Evolutionary conservation across 2,329 filamentous ascomycete species (phyloP).

Genomic region (Xylariaceae sp.): DNA sequence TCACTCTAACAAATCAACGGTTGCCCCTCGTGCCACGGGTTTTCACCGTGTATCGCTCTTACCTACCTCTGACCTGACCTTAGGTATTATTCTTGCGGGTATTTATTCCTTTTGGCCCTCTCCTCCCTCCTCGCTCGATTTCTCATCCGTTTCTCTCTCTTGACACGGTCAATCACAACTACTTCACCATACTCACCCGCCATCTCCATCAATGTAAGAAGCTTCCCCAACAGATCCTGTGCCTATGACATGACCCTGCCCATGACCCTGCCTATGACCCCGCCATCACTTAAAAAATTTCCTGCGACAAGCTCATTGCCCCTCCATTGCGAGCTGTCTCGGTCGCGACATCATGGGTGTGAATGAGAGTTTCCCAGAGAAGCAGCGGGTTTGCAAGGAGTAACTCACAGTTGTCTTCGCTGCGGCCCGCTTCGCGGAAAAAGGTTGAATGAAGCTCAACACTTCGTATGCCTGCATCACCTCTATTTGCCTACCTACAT

Average conservation of each 20-base stretch:
- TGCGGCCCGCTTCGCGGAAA: neutral
- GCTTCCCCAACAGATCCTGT: conserved; percentile 19
- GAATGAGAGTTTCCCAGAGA: neutral
- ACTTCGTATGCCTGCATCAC: neutral
- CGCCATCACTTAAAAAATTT: conserved; percentile 5
- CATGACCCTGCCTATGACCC: conserved; percentile 11
- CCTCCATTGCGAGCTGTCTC: neutral
- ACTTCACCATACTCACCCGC: conserved; percentile 7
- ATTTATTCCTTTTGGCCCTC: conserved; percentile 17
- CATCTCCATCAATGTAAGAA: conserved; percentile 14
- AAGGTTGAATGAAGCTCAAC: conserved; percentile 8
- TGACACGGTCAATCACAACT: neutral
- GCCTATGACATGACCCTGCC: conserved; percentile 12
- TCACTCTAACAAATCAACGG: conserved; percentile 20
- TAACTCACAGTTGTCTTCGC: neutral
- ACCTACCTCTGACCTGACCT: neutral
- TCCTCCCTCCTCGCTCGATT: conserved; percentile 7
- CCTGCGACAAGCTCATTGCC: too few species aligned
- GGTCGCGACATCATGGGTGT: neutral
- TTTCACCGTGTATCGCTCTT: conserved; percentile 11
- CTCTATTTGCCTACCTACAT: neutral
- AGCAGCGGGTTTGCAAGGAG: neutral
- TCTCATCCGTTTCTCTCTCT: conserved; percentile 11
- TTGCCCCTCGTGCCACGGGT: conserved; percentile 18
- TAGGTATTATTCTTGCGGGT: conserved; percentile 6